Conservation (phyloP, 768 basidiomycete genomes). For the Cantharellus cinnabarinus region DNA sequence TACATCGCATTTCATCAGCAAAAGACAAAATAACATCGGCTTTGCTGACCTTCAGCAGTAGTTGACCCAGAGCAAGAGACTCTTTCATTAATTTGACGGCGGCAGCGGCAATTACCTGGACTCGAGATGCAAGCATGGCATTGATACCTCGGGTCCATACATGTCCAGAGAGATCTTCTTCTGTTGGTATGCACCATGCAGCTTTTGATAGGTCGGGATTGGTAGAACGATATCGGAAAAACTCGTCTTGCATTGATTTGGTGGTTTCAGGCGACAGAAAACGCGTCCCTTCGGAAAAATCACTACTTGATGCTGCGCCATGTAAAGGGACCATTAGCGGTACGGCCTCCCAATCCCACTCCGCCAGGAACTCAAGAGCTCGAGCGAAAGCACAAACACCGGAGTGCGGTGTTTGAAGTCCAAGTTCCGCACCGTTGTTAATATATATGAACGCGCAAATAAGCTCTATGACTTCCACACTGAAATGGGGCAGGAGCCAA, state of each 20-base stretch:
- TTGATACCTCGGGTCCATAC: slow-evolving; percentile 48
- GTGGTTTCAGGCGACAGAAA: slow-evolving; percentile 5
- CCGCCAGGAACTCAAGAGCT: slow-evolving; percentile 49
- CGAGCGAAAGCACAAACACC: slow-evolving; percentile 37
- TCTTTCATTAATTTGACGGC: slow-evolving; percentile 40
- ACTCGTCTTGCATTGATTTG: slow-evolving; percentile 11
- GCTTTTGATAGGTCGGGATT: slow-evolving; percentile 20
- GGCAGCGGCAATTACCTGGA: slow-evolving; percentile 54
- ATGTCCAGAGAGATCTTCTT: slow-evolving; percentile 48
- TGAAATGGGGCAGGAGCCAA: slow-evolving; percentile 57
- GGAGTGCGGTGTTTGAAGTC: slow-evolving; percentile 8
- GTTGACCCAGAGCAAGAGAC: slow-evolving; percentile 12
- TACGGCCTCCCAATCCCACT: slow-evolving; percentile 51
- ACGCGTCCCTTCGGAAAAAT: background rate
- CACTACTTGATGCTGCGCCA: slow-evolving; percentile 11
- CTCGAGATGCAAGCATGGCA: slow-evolving; percentile 60
- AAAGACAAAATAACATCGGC: too few species aligned
- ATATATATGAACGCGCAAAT: slow-evolving; percentile 66
- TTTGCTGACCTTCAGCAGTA: background rate
- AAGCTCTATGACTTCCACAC: slow-evolving; percentile 65
- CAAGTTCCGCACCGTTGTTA: slow-evolving; percentile 20
- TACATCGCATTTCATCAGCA: slow-evolving; percentile 14
- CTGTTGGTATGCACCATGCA: slow-evolving; percentile 66
- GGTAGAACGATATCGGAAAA: slow-evolving; percentile 15
- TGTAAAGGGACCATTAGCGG: slow-evolving; percentile 56